Base-by-base conservation (phyloP, 805 yeast species). In the Dipodascus geniculatus region DNA sequence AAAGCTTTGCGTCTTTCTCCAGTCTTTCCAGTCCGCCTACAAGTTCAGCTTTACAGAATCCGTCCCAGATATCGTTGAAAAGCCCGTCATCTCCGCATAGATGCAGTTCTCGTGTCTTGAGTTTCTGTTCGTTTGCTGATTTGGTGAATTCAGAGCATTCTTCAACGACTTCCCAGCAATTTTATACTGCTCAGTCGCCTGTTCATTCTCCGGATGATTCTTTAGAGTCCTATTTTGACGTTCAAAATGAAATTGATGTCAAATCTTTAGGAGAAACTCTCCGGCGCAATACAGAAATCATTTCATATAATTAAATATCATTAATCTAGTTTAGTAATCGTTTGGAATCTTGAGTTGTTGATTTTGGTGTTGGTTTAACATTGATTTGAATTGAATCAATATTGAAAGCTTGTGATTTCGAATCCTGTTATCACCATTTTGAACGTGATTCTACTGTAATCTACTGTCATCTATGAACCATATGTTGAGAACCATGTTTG, bases 61-160 rank as follows among this genome's bases (percentile, higher is more conserved):
- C 49, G 3, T 47, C 49, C 9, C 49, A 47, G 24, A 22, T 23
- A 16, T 22, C 31, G 4, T 22, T 23, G n/a, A 28, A 28, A 28
- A 20, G 33, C 23, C 51, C 44, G 3, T 16, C 48, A 9, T 22
- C 28, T 49, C 16, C 14, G 8, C 19, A n/a, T 9, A 16, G n/a
- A 33, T 8, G 44, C 2, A 53, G 44, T 28, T 52, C 56, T 14
- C 57, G 55, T 33, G 60, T 62, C 2, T 58, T 76, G 44, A 70
- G 73, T 42, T 86, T 86, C 64, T 83, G 80, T 63, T 82, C 89
- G 1, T 87, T 84, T 66, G 95, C 91, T 2, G 96, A 87, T 61
- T 77, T 87, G 78, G 75, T 85, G 56, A 78, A 74, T 58, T 81
- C 79, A 60, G 91, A 84, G 31, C 33, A 28, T 28, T 28, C 33